Base-by-base conservation (phyloP, 1,284 basidiomycete genomes). In the Irpex rosettiformis region DNA sequence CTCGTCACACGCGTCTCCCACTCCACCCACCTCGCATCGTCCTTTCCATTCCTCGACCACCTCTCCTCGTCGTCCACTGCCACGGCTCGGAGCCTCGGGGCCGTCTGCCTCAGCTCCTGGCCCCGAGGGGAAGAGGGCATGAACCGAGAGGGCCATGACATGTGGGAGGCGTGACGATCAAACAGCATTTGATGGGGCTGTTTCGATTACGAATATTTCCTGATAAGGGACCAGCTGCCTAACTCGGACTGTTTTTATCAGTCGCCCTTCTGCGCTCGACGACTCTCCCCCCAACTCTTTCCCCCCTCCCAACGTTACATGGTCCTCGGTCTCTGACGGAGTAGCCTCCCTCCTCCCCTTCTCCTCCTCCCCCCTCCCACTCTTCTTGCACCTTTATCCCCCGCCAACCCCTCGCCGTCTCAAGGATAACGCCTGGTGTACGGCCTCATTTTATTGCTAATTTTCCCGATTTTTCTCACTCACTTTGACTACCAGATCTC, bases 371-470 rank as follows among this genome's bases (percentile, higher is more conserved):
- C 57, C 64, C 59, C 61, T 59, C 62, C 64, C 67, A 11, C 21
- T 28, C 60, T 61, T 65, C 68, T 70, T 77, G 70, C 69, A 62
- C 70, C 71, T 70, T 67, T 66, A n/a, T n/a, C 63, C 63, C 72
- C 73, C 73, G 75, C 74, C 72, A 69, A 66, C 62, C 73, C 86
- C 82, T 78, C 79, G 83, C 83, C 84, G 82, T 73, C 69, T 69
- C 82, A 89, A 91, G 89, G 86, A 90, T 82, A 83, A 77, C 89
- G 88, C 89, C 80, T 90, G 88, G 82, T 73, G 87, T 88, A 64
- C 48, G 80, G 74, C 21, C 48, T 11, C 48, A 33, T 47, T 58
- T 58, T 48, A n/a, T 29, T 28, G 40, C 57, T 30, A 25, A 40
- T 33, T 22, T 24, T 42, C 30, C 52, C 45, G 22, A 29, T 52